A percentile compares a stretch with the other conserved stretches of the same genome.
These are phyloP conservation scores for Teunomyces lycoperdinae DNA, from an alignment of 805 yeast genomes.

Conservation along the genomic window DNA sequence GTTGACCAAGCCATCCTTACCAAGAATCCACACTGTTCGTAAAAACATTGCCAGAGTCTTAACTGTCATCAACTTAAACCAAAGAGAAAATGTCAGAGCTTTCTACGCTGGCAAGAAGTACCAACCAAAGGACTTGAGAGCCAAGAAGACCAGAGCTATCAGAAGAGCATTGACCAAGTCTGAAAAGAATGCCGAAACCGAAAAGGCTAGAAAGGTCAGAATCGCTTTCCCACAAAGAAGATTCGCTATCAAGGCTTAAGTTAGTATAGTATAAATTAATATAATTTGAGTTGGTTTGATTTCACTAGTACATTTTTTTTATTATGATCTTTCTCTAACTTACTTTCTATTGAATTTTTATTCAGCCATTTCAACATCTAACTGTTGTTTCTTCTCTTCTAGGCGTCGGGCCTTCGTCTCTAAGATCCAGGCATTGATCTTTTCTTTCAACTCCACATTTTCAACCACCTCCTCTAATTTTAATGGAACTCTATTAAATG, in stretches of 20 bases:
- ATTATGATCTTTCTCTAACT: too few relatives aligned
- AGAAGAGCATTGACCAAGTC: slow-evolving; percentile 91
- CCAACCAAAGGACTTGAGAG: slow-evolving; percentile 98
- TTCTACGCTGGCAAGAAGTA: slow-evolving; percentile 93
- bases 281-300: slow-evolving; percentile 1
- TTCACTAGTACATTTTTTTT: background rate
- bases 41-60: slow-evolving; percentile 98
- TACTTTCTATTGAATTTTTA: background rate
- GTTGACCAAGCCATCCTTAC: slow-evolving; percentile 86
- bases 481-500: slow-evolving; percentile 91
- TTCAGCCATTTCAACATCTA: slow-evolving; percentile 20
- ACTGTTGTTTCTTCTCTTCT: slow-evolving; percentile 8
- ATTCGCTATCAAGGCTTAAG: slow-evolving; percentile 97
- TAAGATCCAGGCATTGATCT: slow-evolving; percentile 57
- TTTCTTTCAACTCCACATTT: slow-evolving; percentile 61
- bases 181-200: slow-evolving; percentile 81
- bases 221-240: slow-evolving; percentile 98
- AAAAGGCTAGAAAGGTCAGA: slow-evolving; percentile 86
- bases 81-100: slow-evolving; percentile 92
- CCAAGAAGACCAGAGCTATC: slow-evolving; percentile 99
- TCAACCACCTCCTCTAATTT: slow-evolving; percentile 85
- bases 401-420: slow-evolving; percentile 32
- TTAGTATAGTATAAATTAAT: slow-evolving; percentile 8
- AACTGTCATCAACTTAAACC: slow-evolving; percentile 94
- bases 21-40: slow-evolving; percentile 96